Percentiles rank a stretch among this genome's conserved stretches.
Conservation (phyloP, 2,329 filamentous ascomycete genomes). For the Botrytis galanthina region DNA sequence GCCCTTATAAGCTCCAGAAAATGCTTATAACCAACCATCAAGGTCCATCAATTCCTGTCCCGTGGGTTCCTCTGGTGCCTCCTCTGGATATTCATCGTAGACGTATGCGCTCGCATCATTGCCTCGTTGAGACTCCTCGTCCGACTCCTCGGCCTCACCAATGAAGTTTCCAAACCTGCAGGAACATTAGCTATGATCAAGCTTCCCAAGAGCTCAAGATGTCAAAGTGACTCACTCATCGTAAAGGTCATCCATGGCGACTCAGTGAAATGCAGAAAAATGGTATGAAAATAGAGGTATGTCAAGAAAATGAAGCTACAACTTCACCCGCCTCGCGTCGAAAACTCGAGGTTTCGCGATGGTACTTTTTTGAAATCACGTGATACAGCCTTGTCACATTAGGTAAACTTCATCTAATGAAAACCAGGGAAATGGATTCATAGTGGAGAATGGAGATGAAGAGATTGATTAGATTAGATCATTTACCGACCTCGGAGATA, state of each 20-base stretch:
- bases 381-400: conserved; percentile 26
- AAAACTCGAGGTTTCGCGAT: conserved; percentile 30
- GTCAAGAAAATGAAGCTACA: conserved; percentile 2
- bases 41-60: conserved; percentile 92
- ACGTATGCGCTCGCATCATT: conserved; percentile 73
- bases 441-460: background rate
- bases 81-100: conserved; percentile 69
- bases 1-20: background rate
- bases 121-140: conserved; percentile 78
- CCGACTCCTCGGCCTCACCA: conserved; percentile 85
- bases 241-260: conserved; percentile 89
- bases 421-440: background rate
- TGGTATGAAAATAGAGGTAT: conserved; percentile 15
- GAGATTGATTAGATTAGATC: conserved; percentile 18
- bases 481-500: background rate
- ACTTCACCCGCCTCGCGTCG: conserved; percentile 24
- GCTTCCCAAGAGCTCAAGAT: conserved; percentile 10
- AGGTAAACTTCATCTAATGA: background rate
- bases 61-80: conserved; percentile 56
- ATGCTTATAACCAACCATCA: conserved; percentile 57
- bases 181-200: conserved; percentile 26
- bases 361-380: conserved; percentile 28
- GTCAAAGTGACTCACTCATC: conserved; percentile 68
- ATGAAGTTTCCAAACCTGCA: conserved; percentile 95
- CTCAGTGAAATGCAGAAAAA: conserved; percentile 14